Conservation (phyloP, 2,329 filamentous ascomycete genomes). For the Blumeria graminis region DNA sequence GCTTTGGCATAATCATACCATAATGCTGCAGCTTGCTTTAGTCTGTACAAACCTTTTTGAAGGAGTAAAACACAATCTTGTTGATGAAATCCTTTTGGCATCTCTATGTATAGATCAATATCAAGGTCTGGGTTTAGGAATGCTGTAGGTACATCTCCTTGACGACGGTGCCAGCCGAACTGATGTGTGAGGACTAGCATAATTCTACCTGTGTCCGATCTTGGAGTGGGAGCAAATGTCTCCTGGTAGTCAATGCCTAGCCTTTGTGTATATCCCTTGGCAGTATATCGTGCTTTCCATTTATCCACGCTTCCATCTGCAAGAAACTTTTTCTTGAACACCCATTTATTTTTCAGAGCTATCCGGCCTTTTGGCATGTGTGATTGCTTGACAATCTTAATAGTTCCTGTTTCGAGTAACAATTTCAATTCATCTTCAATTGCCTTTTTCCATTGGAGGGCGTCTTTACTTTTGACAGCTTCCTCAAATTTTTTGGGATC, state of each 20-base stretch:
- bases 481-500: background rate
- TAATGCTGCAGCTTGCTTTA: no score
- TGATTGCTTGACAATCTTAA: background rate
- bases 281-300: background rate
- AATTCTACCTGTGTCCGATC: background rate
- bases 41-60: no score
- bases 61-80: no score
- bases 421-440: background rate
- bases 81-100: background rate
- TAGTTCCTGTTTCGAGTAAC: background rate
- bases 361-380: background rate
- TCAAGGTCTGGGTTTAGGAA: background rate
- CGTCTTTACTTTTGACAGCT: background rate
- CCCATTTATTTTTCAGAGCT: constrained; percentile 1
- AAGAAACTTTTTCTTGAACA: constrained; percentile 1
- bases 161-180: background rate
- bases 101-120: background rate
- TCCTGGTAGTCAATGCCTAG: background rate
- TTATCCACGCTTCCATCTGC: background rate
- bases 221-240: background rate
- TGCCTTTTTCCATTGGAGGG: background rate
- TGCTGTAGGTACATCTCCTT: background rate
- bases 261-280: background rate
- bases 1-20: no score
- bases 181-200: background rate